A percentile compares a stretch with the other conserved stretches of the same genome.
Conservation (phyloP, 2,329 filamentous ascomycete species). For the Neoarthrinium moseri region DNA sequence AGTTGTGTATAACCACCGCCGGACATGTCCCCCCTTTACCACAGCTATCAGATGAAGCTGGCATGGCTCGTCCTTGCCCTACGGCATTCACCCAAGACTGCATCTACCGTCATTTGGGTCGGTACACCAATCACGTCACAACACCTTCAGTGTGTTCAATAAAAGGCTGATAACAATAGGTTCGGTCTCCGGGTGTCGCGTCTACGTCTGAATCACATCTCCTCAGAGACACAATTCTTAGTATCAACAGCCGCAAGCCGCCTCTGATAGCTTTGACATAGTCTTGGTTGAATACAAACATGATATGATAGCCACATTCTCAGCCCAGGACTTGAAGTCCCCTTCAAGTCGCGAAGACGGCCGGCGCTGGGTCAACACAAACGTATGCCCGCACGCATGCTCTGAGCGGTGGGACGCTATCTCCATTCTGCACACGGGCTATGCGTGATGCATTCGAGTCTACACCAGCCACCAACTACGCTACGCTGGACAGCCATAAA, state of each 20-base stretch:
- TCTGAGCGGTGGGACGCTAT: slow-evolving; percentile 1
- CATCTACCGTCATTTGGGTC: neutral
- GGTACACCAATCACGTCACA: neutral
- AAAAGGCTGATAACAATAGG: neutral
- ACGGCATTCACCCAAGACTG: slow-evolving; percentile 4
- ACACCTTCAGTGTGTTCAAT: neutral
- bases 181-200: neutral
- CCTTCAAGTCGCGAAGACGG: neutral
- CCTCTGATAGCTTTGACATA: neutral
- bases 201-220: neutral
- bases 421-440: slow-evolving; percentile 2
- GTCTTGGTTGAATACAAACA: neutral
- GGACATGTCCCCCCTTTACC: slow-evolving; percentile 9
- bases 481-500: slow-evolving; percentile 5
- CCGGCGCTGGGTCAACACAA: slow-evolving; percentile 3
- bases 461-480: slow-evolving; percentile 4
- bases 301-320: slow-evolving; percentile 3
- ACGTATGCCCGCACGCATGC: slow-evolving; percentile 1
- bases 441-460: slow-evolving; percentile 6
- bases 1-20: slow-evolving; percentile 2
- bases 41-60: slow-evolving; percentile 3
- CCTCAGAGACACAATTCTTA: neutral
- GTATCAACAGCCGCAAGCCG: neutral
- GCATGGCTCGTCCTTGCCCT: slow-evolving; percentile 3
- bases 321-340: neutral